Evolutionary conservation across 768 basidiomycete genomes (phyloP).

Genomic region (Lactarius psammicola): DNA sequence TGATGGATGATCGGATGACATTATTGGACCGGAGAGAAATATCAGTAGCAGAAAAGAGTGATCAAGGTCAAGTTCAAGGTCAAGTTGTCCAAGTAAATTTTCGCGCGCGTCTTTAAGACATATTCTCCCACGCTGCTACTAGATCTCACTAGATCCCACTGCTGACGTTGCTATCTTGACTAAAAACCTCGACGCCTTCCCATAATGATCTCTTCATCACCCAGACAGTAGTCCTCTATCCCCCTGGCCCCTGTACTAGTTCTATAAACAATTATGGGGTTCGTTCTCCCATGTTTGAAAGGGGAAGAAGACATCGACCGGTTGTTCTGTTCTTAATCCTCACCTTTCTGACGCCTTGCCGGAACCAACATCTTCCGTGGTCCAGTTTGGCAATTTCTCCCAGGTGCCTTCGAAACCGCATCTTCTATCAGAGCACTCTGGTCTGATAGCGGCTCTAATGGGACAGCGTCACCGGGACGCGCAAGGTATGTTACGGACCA

Average conservation of each 20-base stretch:
- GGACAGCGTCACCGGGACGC: slow-evolving; percentile 53
- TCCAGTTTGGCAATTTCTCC: slow-evolving; percentile 37
- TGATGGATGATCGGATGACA: slow-evolving; percentile 18
- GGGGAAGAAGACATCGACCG: background rate
- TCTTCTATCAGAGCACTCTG: too few relatives aligned
- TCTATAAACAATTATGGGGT: background rate
- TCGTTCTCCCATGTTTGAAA: background rate
- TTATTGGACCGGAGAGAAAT: background rate
- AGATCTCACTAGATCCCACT: background rate
- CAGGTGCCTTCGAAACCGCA: slow-evolving; percentile 37
- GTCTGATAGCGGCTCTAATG: slow-evolving; percentile 51
- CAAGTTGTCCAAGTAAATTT: background rate
- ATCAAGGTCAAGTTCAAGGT: slow-evolving; percentile 4
- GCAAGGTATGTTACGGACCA: slow-evolving; percentile 73
- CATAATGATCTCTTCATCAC: background rate
- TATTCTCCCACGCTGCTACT: slow-evolving; percentile 19
- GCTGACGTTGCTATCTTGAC: background rate
- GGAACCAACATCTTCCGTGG: slow-evolving; percentile 45
- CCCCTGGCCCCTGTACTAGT: slow-evolving; percentile 14
- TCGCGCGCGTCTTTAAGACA: background rate
- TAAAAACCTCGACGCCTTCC: background rate
- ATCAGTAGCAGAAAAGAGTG: background rate
- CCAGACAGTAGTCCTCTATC: slow-evolving; percentile 13
- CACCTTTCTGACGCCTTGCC: slow-evolving; percentile 42
- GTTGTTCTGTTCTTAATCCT: slow-evolving; percentile 45